phyloP scores from a whole-genome alignment of 2,329 filamentous ascomycete species.

The Camillea tinctor region DNA sequence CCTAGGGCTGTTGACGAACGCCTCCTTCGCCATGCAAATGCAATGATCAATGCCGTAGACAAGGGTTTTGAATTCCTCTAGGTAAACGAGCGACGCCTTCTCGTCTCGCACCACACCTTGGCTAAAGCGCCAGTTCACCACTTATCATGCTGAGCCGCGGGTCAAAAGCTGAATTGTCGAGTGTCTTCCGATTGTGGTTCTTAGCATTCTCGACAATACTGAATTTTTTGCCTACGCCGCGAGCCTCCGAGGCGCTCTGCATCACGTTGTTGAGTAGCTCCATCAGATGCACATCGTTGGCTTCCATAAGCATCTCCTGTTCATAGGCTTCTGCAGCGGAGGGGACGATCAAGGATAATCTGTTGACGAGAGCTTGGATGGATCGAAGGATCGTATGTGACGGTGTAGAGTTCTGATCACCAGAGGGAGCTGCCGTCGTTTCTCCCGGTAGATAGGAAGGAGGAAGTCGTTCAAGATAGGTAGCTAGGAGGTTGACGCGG shows the following conservation, averaged over 20 bases:
- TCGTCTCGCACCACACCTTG: not conserved
- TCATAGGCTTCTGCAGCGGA: slow-evolving; percentile 64
- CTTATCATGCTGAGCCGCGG: slow-evolving; percentile 20
- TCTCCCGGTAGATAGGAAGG: slow-evolving; percentile 58
- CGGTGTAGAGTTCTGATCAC: slow-evolving; percentile 38
- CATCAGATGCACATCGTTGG: slow-evolving; percentile 81
- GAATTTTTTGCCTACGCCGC: slow-evolving; percentile 75
- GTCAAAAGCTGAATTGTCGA: slow-evolving; percentile 13
- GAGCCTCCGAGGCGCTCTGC: slow-evolving; percentile 67
- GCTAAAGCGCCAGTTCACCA: slow-evolving; percentile 28
- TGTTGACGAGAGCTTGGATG: slow-evolving; percentile 80
- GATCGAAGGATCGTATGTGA: slow-evolving; percentile 79
- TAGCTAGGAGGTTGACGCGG: slow-evolving; percentile 67
- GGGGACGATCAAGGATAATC: slow-evolving; percentile 78
- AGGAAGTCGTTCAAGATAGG: slow-evolving; percentile 75
- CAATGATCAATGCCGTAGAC: slow-evolving; percentile 13
- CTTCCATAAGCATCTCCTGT: slow-evolving; percentile 70
- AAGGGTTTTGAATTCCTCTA: not conserved
- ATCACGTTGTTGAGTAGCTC: slow-evolving; percentile 74
- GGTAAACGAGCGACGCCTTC: not conserved
- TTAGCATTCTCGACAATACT: slow-evolving; percentile 51
- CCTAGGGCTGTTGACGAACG: slow-evolving; percentile 22
- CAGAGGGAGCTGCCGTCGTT: slow-evolving; percentile 32
- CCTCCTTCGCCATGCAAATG: slow-evolving; percentile 35
- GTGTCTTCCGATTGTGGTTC: slow-evolving; percentile 23